These are phyloP conservation scores for Aspergillus nidulans DNA, from an alignment of 495 filamentous ascomycete genomes.

Conservation along the genomic window DNA sequence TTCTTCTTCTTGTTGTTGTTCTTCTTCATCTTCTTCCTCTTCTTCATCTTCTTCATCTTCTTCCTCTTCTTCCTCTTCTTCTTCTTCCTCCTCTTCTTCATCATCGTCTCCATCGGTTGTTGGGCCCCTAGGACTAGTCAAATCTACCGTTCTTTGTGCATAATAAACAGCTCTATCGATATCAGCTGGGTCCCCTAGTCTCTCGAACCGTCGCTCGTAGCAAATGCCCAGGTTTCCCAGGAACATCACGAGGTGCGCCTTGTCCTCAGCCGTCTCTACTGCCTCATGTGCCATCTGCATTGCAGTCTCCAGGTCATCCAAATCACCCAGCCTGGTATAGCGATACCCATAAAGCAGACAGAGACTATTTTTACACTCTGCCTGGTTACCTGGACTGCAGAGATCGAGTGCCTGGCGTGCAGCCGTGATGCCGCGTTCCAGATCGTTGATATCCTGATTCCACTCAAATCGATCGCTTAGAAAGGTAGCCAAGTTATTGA, in stretches of 20 bases:
- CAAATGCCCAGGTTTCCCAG: neutral
- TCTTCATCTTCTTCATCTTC: too few relatives aligned
- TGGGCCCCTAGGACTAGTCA: neutral
- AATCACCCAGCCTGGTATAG: neutral
- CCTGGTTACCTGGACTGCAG: neutral
- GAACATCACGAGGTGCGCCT: neutral
- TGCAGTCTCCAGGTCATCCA: conserved; percentile 5
- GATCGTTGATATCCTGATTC: neutral
- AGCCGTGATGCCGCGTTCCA: neutral
- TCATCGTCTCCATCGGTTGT: neutral
- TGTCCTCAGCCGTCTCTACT: neutral
- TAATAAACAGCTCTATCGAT: neutral
- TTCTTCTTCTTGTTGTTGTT: too few relatives aligned
- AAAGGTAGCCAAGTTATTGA: neutral
- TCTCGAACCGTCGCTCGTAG: neutral
- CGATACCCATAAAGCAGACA: conserved; percentile 3
- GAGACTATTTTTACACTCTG: conserved; percentile 2
- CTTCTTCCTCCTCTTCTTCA: too few relatives aligned
- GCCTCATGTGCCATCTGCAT: neutral
- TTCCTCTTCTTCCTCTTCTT: too few relatives aligned
- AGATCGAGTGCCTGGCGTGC: neutral
- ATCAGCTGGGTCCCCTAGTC: neutral
- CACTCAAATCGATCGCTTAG: neutral
- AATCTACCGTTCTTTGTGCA: neutral
- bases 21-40: too few relatives aligned